phyloP scores from a whole-genome alignment of 139 green algal species.

The Chlamydomonas urium region DNA sequence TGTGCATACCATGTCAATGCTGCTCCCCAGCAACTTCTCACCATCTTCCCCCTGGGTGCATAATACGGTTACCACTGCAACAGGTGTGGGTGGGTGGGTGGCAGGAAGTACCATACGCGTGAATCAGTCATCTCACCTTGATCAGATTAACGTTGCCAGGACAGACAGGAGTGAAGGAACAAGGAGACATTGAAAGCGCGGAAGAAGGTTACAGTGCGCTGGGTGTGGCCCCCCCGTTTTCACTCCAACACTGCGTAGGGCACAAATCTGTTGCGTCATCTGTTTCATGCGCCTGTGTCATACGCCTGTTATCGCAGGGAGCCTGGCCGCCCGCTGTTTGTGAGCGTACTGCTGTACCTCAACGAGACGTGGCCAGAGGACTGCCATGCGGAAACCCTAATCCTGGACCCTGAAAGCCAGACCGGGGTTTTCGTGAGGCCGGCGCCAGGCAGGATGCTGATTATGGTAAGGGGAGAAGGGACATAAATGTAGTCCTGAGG shows the following conservation, averaged over 20 bases:
- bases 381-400: slow-evolving; percentile 70
- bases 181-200: not conserved
- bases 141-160: too few relatives aligned
- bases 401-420: slow-evolving; percentile 60
- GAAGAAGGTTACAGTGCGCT: not conserved
- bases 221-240: not conserved
- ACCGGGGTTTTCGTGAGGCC: slow-evolving; percentile 68
- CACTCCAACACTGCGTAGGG: too few relatives aligned
- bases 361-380: slow-evolving; percentile 61
- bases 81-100: too few relatives aligned
- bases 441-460: slow-evolving; percentile 23
- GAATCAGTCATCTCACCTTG: too few relatives aligned
- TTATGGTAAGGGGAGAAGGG: slow-evolving; percentile 8
- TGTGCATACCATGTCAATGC: not conserved
- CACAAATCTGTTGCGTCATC: too few relatives aligned
- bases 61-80: slow-evolving; percentile 70
- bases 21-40: not conserved
- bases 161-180: not conserved
- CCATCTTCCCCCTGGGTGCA: slow-evolving; percentile 42
- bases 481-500: too few relatives aligned
- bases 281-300: not conserved
- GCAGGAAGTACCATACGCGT: too few relatives aligned
- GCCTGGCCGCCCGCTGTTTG: slow-evolving; percentile 63
- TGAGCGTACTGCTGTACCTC: slow-evolving; percentile 73
- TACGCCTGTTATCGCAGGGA: slow-evolving; percentile 33